A percentile compares a stretch with the other conserved stretches of the same genome.
These are phyloP conservation scores for Xylaria sp. DNA, from an alignment of 2,329 filamentous ascomycete species.

Conservation along the genomic window DNA sequence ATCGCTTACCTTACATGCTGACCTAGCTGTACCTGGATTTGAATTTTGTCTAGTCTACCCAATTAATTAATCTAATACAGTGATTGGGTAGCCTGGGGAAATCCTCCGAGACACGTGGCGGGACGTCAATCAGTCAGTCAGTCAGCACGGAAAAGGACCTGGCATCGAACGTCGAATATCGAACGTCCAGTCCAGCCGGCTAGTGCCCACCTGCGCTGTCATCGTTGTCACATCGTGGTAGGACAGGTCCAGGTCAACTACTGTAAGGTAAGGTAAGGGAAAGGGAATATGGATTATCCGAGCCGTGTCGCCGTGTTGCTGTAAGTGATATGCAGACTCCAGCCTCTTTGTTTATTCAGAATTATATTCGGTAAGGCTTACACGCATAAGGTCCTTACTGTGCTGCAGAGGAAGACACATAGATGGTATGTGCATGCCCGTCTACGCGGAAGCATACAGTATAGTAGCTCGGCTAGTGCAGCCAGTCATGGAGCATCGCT, in stretches of 20 bases:
- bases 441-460: not conserved
- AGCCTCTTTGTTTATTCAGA: not conserved
- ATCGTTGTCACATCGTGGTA: not conserved
- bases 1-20: no score
- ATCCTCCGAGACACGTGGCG: constrained; percentile 24
- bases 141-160: constrained; percentile 4
- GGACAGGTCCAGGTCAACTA: no score
- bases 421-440: not conserved
- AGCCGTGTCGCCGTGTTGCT: not conserved
- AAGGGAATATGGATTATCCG: not conserved
- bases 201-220: not conserved
- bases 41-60: no score
- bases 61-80: not conserved
- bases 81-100: constrained; percentile 11
- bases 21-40: no score
- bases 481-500: constrained; percentile 1
- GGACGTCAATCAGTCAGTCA: not conserved
- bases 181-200: no score
- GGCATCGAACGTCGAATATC: not conserved
- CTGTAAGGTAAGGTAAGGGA: no score
- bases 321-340: not conserved
- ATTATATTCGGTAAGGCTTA: not conserved
- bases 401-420: not conserved
- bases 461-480: not conserved
- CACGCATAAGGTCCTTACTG: not conserved